Evolutionary conservation across 208 protist genomes (phyloP).

Genomic region (Leishmania martiniquensis): DNA sequence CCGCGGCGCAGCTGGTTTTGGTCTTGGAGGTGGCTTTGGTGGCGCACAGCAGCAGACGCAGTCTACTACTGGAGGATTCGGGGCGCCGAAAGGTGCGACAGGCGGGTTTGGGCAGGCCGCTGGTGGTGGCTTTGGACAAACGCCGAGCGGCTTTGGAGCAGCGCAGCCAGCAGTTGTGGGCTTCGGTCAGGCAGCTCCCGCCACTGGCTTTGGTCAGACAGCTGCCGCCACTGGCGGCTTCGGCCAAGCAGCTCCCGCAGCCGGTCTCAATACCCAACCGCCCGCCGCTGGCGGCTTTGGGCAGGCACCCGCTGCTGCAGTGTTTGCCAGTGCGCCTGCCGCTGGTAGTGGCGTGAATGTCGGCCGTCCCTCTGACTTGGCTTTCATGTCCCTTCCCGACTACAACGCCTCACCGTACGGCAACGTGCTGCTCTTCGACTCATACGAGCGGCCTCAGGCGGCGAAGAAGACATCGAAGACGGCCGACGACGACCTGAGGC

Average conservation of each 20-base stretch:
- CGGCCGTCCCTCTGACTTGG: constrained; percentile 37
- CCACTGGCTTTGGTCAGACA: constrained; percentile 50
- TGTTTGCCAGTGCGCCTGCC: constrained; percentile 2
- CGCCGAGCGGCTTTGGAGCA: constrained; percentile 20
- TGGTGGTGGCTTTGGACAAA: constrained; percentile 38
- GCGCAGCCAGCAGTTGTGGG: constrained; percentile 25
- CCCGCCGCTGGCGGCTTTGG: constrained; percentile 23
- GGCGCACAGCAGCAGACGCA: constrained; percentile 1
- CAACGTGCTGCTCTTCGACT: constrained; percentile 74
- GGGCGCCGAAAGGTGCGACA: constrained; percentile 5
- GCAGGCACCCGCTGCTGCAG: constrained; percentile 17
- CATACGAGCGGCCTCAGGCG: constrained; percentile 54
- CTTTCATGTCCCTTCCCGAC: constrained; percentile 80
- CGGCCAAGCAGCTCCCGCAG: constrained; percentile 32
- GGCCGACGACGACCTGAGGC: constrained; percentile 27
- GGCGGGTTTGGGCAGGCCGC: constrained; percentile 24
- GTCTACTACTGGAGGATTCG: constrained; percentile 31
- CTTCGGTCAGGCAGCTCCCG: constrained; percentile 46
- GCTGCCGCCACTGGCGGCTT: constrained; percentile 41
- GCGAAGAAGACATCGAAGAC: constrained; percentile 14
- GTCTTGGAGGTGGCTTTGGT: neutral
- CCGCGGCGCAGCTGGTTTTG: constrained; percentile 4
- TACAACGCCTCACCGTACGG: constrained; percentile 80
- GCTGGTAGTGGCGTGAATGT: constrained; percentile 18
- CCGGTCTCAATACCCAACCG: constrained; percentile 10